phyloP scores from a whole-genome alignment of 768 basidiomycete species.

The Boletus rex-veris region DNA sequence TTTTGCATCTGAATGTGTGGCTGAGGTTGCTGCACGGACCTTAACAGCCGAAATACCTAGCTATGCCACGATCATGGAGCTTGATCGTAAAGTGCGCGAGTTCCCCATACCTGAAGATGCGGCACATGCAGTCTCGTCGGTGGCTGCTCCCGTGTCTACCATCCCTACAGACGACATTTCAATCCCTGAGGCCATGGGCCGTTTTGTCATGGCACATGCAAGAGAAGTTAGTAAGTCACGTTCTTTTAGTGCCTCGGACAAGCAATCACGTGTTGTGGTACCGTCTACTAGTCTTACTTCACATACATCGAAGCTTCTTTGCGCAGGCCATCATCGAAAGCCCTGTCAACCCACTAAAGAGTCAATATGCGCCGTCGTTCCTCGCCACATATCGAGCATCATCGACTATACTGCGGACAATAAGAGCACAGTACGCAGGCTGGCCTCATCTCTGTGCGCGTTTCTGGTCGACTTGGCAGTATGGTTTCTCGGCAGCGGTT shows the following conservation, averaged over 20 bases:
- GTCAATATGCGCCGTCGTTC: constrained; percentile 61
- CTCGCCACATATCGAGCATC: constrained; percentile 59
- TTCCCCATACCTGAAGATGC: constrained; percentile 52
- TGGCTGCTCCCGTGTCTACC: constrained; percentile 16
- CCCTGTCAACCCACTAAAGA: constrained; percentile 63
- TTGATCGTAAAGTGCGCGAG: constrained; percentile 66
- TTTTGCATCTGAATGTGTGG: constrained; percentile 63
- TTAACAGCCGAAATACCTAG: constrained; percentile 62
- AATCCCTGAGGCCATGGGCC: constrained; percentile 35
- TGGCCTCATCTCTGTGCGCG: constrained; percentile 48
- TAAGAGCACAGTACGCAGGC: constrained; percentile 44
- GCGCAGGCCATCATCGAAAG: constrained; percentile 69
- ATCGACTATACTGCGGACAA: constrained; percentile 51
- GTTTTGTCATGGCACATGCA: constrained; percentile 35
- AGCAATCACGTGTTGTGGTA: constrained; percentile 1
- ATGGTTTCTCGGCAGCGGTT: constrained; percentile 53
- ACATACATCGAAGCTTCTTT: constrained; percentile 66
- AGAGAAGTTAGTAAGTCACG: constrained; percentile 35
- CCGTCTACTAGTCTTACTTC: constrained; percentile 46
- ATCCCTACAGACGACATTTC: constrained; percentile 11
- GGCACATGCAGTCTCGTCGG: constrained; percentile 38
- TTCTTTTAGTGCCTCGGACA: neutral
- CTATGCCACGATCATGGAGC: constrained; percentile 62
- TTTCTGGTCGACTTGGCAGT: constrained; percentile 65
- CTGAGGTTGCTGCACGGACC: constrained; percentile 59